Evolutionary conservation across 1,284 basidiomycete species (phyloP).

Genomic region (Fomitopsis palustris): DNA sequence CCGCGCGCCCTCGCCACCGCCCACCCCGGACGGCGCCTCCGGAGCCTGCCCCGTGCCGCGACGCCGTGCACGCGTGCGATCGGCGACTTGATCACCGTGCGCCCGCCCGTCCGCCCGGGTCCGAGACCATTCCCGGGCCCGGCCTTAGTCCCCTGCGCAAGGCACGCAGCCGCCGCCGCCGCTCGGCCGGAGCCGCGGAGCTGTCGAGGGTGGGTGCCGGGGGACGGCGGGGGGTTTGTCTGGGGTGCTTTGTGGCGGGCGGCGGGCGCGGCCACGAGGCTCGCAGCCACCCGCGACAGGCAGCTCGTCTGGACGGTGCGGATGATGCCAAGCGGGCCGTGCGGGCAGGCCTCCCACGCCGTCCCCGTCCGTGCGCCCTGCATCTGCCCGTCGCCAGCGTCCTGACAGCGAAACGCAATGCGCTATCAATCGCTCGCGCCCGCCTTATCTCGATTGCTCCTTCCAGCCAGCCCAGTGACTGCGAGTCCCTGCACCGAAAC

Average conservation of each 20-base stretch:
- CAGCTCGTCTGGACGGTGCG: background rate
- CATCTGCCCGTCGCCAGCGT: background rate
- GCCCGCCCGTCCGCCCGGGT: background rate
- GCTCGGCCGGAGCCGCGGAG: background rate
- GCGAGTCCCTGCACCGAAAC: background rate
- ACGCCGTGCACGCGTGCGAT: background rate
- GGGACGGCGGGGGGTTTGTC: background rate
- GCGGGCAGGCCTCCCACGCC: background rate
- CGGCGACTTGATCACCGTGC: background rate
- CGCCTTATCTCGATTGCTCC: background rate
- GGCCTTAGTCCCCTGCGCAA: background rate
- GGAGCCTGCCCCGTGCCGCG: background rate
- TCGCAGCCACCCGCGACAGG: background rate
- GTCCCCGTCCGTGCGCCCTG: background rate
- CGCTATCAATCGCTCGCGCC: background rate
- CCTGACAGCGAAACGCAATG: background rate
- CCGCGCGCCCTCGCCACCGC: background rate
- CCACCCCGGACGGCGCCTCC: background rate
- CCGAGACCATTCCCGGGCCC: background rate
- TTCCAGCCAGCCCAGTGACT: background rate
- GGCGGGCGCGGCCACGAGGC: background rate
- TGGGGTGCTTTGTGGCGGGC: background rate
- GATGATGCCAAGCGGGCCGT: background rate
- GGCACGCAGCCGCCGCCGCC: background rate
- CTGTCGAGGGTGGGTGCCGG: background rate